Percentiles rank a stretch among this genome's conserved stretches.
Conservation (phyloP, 2,329 filamentous ascomycete genomes). For the Pseudophaeomoniella oleicola region DNA sequence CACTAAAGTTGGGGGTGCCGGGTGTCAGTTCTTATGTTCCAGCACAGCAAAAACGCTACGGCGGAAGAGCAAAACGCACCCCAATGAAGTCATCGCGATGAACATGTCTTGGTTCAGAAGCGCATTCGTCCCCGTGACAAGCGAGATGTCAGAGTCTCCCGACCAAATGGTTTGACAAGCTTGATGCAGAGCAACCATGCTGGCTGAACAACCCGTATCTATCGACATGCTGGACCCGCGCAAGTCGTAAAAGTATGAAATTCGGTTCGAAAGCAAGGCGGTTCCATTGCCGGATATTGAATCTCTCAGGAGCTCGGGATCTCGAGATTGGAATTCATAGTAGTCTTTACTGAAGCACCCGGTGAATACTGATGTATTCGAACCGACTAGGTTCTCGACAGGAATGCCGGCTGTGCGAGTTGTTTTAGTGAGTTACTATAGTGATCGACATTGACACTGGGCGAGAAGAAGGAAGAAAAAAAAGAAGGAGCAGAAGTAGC, state of each 20-base stretch:
- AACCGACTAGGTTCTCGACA: slow-evolving; percentile 12
- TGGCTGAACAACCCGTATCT: slow-evolving; percentile 20
- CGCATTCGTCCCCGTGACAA: slow-evolving; percentile 5
- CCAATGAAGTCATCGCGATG: slow-evolving; percentile 9
- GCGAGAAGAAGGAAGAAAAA: too few relatives aligned
- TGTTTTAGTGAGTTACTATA: too few relatives aligned
- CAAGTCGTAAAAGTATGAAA: slow-evolving; percentile 20
- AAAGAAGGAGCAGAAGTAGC: too few relatives aligned
- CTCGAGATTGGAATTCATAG: slow-evolving; percentile 15
- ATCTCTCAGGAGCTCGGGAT: slow-evolving; percentile 13
- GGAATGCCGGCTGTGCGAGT: slow-evolving; percentile 13
- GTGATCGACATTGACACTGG: too few relatives aligned
- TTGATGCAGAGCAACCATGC: slow-evolving; percentile 18
- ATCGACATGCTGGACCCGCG: slow-evolving; percentile 18
- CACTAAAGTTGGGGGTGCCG: slow-evolving; percentile 14
- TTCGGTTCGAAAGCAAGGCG: slow-evolving; percentile 14
- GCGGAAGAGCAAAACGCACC: slow-evolving; percentile 1
- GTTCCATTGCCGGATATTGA: slow-evolving; percentile 8
- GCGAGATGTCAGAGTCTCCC: slow-evolving; percentile 9
- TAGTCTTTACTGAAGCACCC: slow-evolving; percentile 18
- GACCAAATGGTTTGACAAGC: slow-evolving; percentile 14
- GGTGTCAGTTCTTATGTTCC: slow-evolving; percentile 13
- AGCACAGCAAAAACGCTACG: too few relatives aligned
- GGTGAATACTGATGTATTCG: slow-evolving; percentile 16
- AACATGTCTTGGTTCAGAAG: slow-evolving; percentile 5